Evolutionary conservation across 164 flowering plant species (phyloP).

Genomic region (Platanus orientalis): DNA sequence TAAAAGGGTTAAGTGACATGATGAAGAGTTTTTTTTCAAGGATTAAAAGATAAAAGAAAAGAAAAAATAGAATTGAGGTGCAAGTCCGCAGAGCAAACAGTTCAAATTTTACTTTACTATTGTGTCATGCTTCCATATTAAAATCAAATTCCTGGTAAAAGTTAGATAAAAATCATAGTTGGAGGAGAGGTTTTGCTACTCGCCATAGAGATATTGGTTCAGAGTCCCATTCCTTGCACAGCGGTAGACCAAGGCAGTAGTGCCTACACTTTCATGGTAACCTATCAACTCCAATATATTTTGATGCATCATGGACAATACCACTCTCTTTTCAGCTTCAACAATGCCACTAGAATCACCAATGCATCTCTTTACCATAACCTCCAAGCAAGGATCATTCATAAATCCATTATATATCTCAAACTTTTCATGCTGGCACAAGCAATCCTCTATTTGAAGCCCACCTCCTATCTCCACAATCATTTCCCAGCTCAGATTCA

Average conservation of each 20-base stretch:
- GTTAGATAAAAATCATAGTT: not conserved
- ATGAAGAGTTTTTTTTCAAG: too few relatives aligned
- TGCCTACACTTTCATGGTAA: slow-evolving; percentile 23
- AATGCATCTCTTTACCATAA: slow-evolving; percentile 23
- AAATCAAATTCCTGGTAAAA: not conserved
- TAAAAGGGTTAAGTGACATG: too few relatives aligned
- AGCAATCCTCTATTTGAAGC: slow-evolving; percentile 2
- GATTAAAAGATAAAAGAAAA: too few relatives aligned
- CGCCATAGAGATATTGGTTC: slow-evolving; percentile 21
- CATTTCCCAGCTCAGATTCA: slow-evolving; percentile 22
- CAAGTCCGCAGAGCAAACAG: too few relatives aligned
- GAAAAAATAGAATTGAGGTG: not conserved
- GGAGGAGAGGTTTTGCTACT: slow-evolving; percentile 6
- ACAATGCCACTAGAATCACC: slow-evolving; percentile 13
- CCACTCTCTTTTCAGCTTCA: slow-evolving; percentile 35
- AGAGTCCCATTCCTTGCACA: slow-evolving; percentile 16
- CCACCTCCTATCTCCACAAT: slow-evolving; percentile 16
- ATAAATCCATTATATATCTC: slow-evolving; percentile 19
- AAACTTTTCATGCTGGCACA: slow-evolving; percentile 3
- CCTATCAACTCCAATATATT: slow-evolving; percentile 24
- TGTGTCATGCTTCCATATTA: too few relatives aligned
- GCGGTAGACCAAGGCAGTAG: slow-evolving; percentile 25
- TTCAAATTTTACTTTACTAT: too few relatives aligned
- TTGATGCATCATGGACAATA: slow-evolving; percentile 26
- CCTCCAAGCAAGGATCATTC: not conserved